Percentiles rank a stretch among this genome's conserved stretches.
phyloP scores from a whole-genome alignment of 1,284 basidiomycete species.

The Austroboletus niveus region DNA sequence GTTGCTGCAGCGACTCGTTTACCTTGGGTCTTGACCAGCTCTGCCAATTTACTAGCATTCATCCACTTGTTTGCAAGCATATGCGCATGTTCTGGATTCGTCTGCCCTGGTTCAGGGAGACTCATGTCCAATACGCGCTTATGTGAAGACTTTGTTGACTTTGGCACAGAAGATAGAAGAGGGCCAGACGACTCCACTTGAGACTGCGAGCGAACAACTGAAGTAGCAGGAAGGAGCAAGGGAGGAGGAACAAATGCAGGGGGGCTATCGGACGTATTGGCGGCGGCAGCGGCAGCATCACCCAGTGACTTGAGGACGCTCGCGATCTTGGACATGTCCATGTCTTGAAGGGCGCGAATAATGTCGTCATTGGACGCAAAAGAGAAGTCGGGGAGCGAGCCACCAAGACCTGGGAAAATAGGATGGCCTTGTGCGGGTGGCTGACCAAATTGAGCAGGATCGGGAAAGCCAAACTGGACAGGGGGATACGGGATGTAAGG shows the following conservation, averaged over 20 bases:
- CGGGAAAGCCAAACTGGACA: constrained; percentile 27
- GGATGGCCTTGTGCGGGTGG: constrained; percentile 30
- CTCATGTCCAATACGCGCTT: constrained; percentile 33
- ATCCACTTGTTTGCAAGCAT: constrained; percentile 73
- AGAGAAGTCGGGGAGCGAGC: constrained; percentile 45
- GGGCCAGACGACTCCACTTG: constrained; percentile 35
- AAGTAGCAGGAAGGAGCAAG: constrained; percentile 23
- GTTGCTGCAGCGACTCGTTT: constrained; percentile 5
- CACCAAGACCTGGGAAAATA: constrained; percentile 30
- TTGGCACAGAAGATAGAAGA: constrained; percentile 34
- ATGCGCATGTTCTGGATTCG: constrained; percentile 45
- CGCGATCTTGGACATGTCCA: constrained; percentile 69
- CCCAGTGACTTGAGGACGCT: constrained; percentile 61
- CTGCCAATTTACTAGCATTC: constrained; percentile 60
- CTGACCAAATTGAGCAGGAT: constrained; percentile 31
- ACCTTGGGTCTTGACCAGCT: constrained; percentile 69
- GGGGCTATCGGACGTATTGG: constrained; percentile 37
- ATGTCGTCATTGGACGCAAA: constrained; percentile 71
- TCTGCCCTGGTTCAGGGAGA: constrained; percentile 33
- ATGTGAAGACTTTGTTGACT: constrained; percentile 37
- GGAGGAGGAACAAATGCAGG: constrained; percentile 36
- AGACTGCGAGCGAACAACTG: constrained; percentile 17
- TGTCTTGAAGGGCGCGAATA: constrained; percentile 63
- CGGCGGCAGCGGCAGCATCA: constrained; percentile 50
- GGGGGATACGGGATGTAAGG: constrained; percentile 31